Conservation (phyloP, 768 basidiomycete species). For the Termitomyces eurrhizus region DNA sequence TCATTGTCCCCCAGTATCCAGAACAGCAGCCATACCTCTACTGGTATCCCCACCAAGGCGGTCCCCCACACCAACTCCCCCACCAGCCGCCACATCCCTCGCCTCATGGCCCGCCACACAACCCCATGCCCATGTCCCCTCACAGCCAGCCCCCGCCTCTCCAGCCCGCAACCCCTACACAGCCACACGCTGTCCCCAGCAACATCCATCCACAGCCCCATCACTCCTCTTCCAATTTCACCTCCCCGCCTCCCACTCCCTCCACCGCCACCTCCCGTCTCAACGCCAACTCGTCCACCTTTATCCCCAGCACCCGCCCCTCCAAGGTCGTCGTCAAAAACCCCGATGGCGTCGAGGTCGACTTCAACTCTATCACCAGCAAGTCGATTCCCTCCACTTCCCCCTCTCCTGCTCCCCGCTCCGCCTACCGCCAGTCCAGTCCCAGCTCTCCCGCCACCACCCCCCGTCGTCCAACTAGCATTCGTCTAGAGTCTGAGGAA, state of each 20-base stretch:
- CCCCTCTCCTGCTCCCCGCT: conserved; percentile 26
- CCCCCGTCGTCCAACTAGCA: conserved; percentile 32
- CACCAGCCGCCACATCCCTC: conserved; percentile 46
- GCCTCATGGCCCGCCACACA: conserved; percentile 44
- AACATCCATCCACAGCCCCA: conserved; percentile 42
- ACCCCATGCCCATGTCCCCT: conserved; percentile 64
- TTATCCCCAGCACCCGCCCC: conserved; percentile 51
- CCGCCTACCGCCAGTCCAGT: conserved; percentile 32
- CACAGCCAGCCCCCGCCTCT: conserved; percentile 52
- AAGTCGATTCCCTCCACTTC: conserved; percentile 37
- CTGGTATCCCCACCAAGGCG: conserved; percentile 36
- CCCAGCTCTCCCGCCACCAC: conserved; percentile 23
- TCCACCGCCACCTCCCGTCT: conserved; percentile 49
- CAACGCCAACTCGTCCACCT: conserved; percentile 61
- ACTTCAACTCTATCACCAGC: conserved; percentile 46
- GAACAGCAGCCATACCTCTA: conserved; percentile 42
- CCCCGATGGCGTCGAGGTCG: conserved; percentile 61
- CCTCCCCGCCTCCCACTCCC: conserved; percentile 69
- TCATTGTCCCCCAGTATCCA: conserved; percentile 27
- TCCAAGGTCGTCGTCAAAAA: conserved; percentile 57
- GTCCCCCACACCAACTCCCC: conserved; percentile 36
- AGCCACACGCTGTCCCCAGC: conserved; percentile 51
- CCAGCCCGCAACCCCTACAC: conserved; percentile 69
- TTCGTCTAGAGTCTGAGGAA: conserved; percentile 63
- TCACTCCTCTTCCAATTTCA: conserved; percentile 47